A percentile compares a stretch with the other conserved stretches of the same genome.
Evolutionary conservation across 2,329 filamentous ascomycete species (phyloP).

Genomic region (Diplodia corticola): DNA sequence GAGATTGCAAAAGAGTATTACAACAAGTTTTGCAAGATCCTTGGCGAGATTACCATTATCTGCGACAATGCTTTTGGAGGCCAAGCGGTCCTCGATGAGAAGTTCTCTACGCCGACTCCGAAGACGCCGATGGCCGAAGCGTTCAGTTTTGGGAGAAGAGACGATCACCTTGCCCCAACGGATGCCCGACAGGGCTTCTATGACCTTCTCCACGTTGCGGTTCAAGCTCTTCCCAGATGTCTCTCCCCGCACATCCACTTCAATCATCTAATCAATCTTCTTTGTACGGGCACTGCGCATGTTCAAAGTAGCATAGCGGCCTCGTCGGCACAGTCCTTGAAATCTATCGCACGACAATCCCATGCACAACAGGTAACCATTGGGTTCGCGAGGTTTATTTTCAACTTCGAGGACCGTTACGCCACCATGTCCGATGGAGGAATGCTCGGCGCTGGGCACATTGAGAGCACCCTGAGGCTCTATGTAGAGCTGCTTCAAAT

Average conservation of each 20-base stretch:
- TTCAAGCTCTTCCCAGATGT: conserved; percentile 93
- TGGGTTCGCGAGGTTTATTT: conserved; percentile 95
- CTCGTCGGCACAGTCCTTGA: conserved; percentile 89
- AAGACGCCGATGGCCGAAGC: conserved; percentile 95
- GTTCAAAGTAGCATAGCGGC: conserved; percentile 88
- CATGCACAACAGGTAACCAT: conserved; percentile 95
- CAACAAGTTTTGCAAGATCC: conserved; percentile 85
- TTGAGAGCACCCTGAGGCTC: conserved; percentile 87
- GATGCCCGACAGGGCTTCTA: conserved; percentile 96
- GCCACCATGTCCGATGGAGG: conserved; percentile 97
- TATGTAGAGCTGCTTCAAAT: conserved; percentile 94
- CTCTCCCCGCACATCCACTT: conserved; percentile 88
- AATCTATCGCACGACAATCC: conserved; percentile 89
- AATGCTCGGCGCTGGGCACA: conserved; percentile 90
- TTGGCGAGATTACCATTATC: conserved; percentile 93
- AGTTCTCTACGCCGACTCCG: conserved; percentile 81
- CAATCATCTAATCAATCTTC: conserved; percentile 86
- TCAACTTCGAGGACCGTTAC: conserved; percentile 96
- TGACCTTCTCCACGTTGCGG: conserved; percentile 89
- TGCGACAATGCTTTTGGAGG: conserved; percentile 97
- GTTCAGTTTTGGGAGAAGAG: conserved; percentile 83
- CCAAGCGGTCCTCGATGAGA: conserved; percentile 92
- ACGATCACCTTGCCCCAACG: conserved; percentile 69
- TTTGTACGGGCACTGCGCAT: conserved; percentile 96
- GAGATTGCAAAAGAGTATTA: conserved; percentile 85